Percentiles rank a stretch among this genome's conserved stretches.
phyloP scores from a whole-genome alignment of 179 eudicot genomes.

The Gypsophila paniculata region DNA sequence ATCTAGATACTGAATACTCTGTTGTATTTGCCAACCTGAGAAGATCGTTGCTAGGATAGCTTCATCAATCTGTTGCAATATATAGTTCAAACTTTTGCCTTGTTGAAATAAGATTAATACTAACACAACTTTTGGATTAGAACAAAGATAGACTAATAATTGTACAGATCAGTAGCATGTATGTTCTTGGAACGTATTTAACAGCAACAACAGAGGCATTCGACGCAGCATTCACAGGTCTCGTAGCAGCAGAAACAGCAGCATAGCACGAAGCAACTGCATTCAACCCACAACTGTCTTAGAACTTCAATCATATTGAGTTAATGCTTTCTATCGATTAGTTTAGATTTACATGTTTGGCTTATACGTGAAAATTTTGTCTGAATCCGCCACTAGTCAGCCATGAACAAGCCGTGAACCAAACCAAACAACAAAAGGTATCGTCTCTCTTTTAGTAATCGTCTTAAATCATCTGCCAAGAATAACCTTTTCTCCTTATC shows the following conservation, averaged over 20 bases:
- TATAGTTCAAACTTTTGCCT: too few relatives aligned
- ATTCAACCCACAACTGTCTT: background rate
- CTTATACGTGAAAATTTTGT: background rate
- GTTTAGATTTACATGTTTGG: background rate
- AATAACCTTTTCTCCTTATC: too few relatives aligned
- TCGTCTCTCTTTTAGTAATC: too few relatives aligned
- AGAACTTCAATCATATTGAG: background rate
- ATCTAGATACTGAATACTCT: background rate
- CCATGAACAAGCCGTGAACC: background rate
- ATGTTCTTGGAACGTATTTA: constrained; percentile 3
- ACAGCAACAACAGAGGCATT: constrained; percentile 34
- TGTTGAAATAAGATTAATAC: background rate
- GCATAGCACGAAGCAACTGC: constrained; percentile 30
- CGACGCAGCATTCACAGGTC: constrained; percentile 34
- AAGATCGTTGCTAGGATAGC: too few relatives aligned
- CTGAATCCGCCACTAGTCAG: background rate
- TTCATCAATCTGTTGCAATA: too few relatives aligned
- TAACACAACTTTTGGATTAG: background rate
- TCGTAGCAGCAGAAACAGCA: constrained; percentile 40
- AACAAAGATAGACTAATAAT: background rate
- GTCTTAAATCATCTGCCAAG: too few relatives aligned
- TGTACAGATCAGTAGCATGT: background rate
- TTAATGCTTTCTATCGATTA: background rate
- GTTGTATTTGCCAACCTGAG: too few relatives aligned
- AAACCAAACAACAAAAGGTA: background rate